Evolutionary conservation across 306 rosid species (phyloP).

Genomic region (Vigna radiata): DNA sequence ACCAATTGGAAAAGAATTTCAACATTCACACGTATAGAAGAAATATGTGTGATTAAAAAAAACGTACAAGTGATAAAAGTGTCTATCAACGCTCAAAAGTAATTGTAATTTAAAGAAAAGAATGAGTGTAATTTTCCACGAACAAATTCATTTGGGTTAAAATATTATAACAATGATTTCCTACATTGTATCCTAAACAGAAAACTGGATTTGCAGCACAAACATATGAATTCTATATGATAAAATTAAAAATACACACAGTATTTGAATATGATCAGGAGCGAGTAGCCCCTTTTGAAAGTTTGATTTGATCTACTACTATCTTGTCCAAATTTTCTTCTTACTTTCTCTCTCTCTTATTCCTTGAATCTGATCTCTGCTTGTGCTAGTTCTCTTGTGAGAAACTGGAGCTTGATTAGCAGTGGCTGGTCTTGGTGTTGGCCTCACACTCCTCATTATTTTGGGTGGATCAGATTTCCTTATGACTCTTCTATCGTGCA

Average conservation of each 20-base stretch:
- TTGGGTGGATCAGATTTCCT: slow-evolving; percentile 89
- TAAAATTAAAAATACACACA: slow-evolving; percentile 21
- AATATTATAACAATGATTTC: not conserved
- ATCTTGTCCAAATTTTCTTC: slow-evolving; percentile 87
- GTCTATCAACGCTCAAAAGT: too few relatives aligned
- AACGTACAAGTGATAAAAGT: too few relatives aligned
- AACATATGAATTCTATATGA: not conserved
- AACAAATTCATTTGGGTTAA: not conserved
- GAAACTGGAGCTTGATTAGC: slow-evolving; percentile 63
- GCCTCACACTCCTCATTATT: slow-evolving; percentile 58
- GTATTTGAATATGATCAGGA: slow-evolving; percentile 31
- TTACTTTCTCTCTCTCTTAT: slow-evolving; percentile 70
- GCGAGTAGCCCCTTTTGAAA: slow-evolving; percentile 17
- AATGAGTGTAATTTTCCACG: not conserved
- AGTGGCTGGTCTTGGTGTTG: slow-evolving; percentile 56
- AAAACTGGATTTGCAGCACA: slow-evolving; percentile 16
- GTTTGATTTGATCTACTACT: not conserved
- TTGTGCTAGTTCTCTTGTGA: slow-evolving; percentile 72
- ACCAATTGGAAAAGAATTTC: too few relatives aligned
- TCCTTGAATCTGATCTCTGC: slow-evolving; percentile 73
- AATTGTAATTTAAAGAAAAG: too few relatives aligned
- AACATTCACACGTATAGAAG: too few relatives aligned
- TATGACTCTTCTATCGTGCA: slow-evolving; percentile 52
- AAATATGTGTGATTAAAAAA: not conserved
- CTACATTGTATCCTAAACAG: not conserved